phyloP scores from a whole-genome alignment of 768 basidiomycete genomes.

The Boletus subparvulus region DNA sequence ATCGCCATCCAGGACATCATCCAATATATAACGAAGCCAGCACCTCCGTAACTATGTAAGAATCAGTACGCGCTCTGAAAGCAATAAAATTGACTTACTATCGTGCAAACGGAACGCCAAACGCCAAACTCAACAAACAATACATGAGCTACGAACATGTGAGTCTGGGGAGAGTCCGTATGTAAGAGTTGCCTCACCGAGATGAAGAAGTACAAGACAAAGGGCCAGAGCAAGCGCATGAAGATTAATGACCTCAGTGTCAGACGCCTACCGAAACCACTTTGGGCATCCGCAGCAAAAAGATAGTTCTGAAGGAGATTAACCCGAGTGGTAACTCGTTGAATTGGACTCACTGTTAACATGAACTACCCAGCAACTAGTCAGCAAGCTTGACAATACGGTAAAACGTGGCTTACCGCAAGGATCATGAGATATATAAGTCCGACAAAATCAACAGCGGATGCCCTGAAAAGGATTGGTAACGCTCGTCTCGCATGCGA shows the following conservation, averaged over 20 bases:
- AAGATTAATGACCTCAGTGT: conserved; percentile 38
- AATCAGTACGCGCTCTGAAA: neutral
- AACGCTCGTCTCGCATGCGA: neutral
- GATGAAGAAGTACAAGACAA: conserved; percentile 42
- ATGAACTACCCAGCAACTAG: conserved; percentile 19
- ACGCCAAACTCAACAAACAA: conserved; percentile 57
- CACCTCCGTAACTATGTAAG: conserved; percentile 44
- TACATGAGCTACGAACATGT: conserved; percentile 49
- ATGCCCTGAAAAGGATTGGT: conserved; percentile 38
- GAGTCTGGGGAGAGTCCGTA: neutral
- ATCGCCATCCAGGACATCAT: conserved; percentile 62
- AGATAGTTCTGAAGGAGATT: conserved; percentile 30
- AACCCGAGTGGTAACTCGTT: neutral
- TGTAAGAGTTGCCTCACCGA: conserved; percentile 30
- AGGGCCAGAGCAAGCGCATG: conserved; percentile 41
- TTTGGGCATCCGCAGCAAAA: conserved; percentile 33
- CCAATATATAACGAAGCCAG: conserved; percentile 66
- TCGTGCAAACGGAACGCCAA: conserved; percentile 54
- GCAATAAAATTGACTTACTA: conserved; percentile 33
- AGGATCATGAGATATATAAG: conserved; percentile 49
- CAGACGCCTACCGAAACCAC: conserved; percentile 42
- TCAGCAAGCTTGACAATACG: conserved; percentile 1
- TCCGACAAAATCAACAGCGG: conserved; percentile 53
- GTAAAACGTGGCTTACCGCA: conserved; percentile 16
- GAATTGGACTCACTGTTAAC: conserved; percentile 22